Evolutionary conservation across 305 asterid genomes (phyloP), one percentile per base, ranked within the genome.

Genomic region (Coffea humblotiana): DNA sequence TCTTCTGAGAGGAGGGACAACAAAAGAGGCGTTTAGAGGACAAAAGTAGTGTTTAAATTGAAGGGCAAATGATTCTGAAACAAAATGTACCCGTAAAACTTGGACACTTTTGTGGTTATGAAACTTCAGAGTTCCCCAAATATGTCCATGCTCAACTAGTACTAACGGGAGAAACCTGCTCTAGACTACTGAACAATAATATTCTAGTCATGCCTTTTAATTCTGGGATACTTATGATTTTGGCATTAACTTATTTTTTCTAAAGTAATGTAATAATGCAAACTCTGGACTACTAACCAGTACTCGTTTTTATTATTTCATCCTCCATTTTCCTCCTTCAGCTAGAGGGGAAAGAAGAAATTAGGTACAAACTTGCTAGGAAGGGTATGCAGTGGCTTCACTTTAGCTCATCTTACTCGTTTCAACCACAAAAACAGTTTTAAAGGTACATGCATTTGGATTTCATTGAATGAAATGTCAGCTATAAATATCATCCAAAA

Each of bases 401-500:
- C 51, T 35, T 58, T 75, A 37, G 43, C 70, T 37, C 13, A 45
- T 23, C 43, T 35, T 67, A 47, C 47, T 75, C 35, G 27, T 19
- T 74, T 74, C 35, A 49, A 74, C 68, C n/a, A 35, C 6, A 37
- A 56, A 25, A 74, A 40, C 5, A 54, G 65, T 72, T 32, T 29
- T 6, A 37, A 19, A 32, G 32, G 80, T 29, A 43, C 37, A 32
- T 7, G 49, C 54, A 63, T 11, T 72, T 72, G 71, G 15, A 68
- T 48, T 43, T 72, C 78, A 48, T 48, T 73, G 56, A 61, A 72
- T 79, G 68, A 49, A 49, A 79, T 63, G 72, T 63, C 72, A 49
- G 67, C 75, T 8, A 70, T 25, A 66, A 25, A 51, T 35, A 10
- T 15, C 9, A 16, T 14, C 67, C 45, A 45, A 32, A 64, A 61